phyloP scores from a whole-genome alignment of 169 alveolate species.

The Babesia gibsoni region DNA sequence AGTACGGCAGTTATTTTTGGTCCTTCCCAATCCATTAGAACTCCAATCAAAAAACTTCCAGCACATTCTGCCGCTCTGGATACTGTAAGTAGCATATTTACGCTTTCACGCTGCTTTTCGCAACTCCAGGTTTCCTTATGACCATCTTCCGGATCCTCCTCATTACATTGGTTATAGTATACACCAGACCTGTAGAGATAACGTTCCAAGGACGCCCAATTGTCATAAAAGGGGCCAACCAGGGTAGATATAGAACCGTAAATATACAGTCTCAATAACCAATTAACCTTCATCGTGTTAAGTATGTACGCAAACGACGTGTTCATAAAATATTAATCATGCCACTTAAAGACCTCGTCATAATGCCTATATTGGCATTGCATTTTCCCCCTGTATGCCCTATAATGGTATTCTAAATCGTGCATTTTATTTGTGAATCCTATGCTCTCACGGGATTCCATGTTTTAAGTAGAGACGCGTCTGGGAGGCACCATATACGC shows the following conservation, averaged over 20 bases:
- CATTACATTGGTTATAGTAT: constrained; percentile 11
- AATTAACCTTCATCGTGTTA: constrained; percentile 27
- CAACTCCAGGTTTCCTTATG: constrained; percentile 32
- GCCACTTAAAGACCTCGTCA: background rate
- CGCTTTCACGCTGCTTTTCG: constrained; percentile 34
- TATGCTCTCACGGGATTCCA: constrained; percentile 9
- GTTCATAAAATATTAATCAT: background rate
- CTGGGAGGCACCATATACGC: constrained; percentile 57
- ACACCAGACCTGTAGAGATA: constrained; percentile 36
- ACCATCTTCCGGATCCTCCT: background rate
- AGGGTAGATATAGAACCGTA: constrained; percentile 33
- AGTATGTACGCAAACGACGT: too few relatives aligned
- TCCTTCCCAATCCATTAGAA: constrained; percentile 48
- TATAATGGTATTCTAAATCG: too few relatives aligned
- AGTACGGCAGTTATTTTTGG: constrained; percentile 31
- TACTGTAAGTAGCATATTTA: constrained; percentile 29
- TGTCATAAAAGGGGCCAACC: constrained; percentile 62
- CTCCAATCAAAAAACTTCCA: constrained; percentile 32
- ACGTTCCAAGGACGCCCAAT: constrained; percentile 59
- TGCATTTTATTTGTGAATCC: too few relatives aligned
- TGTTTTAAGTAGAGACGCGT: constrained; percentile 4
- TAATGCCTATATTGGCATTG: background rate
- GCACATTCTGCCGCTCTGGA: constrained; percentile 36
- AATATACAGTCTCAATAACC: constrained; percentile 10
- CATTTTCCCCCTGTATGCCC: background rate